Percentiles rank a stretch among this genome's conserved stretches.
Evolutionary conservation across 257 asterid species (phyloP).

Genomic region (Perilla frutescens): DNA sequence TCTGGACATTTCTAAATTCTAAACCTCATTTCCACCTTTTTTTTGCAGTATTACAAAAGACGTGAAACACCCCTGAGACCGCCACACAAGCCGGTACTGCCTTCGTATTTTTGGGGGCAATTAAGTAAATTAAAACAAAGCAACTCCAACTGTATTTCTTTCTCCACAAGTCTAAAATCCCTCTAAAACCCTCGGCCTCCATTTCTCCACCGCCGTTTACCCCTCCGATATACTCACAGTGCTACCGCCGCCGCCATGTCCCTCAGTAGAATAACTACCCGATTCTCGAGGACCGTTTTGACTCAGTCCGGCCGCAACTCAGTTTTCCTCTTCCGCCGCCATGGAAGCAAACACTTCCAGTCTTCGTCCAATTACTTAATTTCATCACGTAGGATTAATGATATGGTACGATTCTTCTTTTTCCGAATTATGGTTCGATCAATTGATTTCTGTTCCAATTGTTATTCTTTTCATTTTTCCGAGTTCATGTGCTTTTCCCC

Average conservation of each 20-base stretch:
- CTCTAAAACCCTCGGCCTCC: slow-evolving; percentile 46
- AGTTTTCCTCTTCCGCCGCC: slow-evolving; percentile 44
- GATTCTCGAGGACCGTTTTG: slow-evolving; percentile 52
- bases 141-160: slow-evolving; percentile 34
- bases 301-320: slow-evolving; percentile 56
- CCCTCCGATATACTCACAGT: neutral
- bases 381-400: slow-evolving; percentile 37
- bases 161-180: slow-evolving; percentile 44
- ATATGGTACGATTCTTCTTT: slow-evolving; percentile 48
- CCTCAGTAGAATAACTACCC: slow-evolving; percentile 52
- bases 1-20: neutral
- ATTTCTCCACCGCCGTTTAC: slow-evolving; percentile 26
- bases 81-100: neutral
- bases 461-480: neutral
- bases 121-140: neutral
- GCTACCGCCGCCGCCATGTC: slow-evolving; percentile 53
- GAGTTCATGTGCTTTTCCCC: too few relatives aligned
- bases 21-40: neutral
- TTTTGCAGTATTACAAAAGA: neutral
- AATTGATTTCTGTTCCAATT: neutral
- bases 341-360: slow-evolving; percentile 35
- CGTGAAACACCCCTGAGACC: neutral
- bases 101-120: neutral
- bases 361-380: slow-evolving; percentile 40
- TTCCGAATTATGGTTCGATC: slow-evolving; percentile 29